Evolutionary conservation across 2,329 filamentous ascomycete genomes (phyloP).

Genomic region (Chalara sp.): DNA sequence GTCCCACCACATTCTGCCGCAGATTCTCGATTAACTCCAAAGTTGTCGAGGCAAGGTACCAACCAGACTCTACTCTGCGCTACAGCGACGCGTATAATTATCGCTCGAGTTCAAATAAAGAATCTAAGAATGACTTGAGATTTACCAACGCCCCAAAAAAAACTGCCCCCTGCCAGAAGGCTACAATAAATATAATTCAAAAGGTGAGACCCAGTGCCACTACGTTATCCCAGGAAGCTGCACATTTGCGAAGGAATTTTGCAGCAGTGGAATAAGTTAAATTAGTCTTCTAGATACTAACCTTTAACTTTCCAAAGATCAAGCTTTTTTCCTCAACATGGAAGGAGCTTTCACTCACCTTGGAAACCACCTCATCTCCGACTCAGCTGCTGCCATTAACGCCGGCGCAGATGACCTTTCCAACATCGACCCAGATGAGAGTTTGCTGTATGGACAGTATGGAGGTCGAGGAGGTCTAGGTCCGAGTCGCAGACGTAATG

Average conservation of each 20-base stretch:
- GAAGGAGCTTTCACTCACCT: conserved; percentile 85
- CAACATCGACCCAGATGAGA: conserved; percentile 70
- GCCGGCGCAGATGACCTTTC: conserved; percentile 69
- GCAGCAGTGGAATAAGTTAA: background rate
- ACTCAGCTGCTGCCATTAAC: conserved; percentile 81
- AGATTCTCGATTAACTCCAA: too few relatives aligned
- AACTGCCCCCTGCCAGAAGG: conserved; percentile 22
- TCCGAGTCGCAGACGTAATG: conserved; percentile 55
- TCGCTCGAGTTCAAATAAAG: too few relatives aligned
- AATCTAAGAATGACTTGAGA: conserved; percentile 26
- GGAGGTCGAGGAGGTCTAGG: conserved; percentile 47
- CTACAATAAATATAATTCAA: conserved; percentile 13
- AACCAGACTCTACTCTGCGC: too few relatives aligned
- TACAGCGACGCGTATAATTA: too few relatives aligned
- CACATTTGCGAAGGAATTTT: background rate
- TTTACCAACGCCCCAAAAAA: conserved; percentile 16
- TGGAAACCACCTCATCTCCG: conserved; percentile 78
- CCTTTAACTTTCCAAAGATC: conserved; percentile 7
- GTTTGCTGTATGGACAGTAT: conserved; percentile 67
- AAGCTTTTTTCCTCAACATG: conserved; percentile 41
- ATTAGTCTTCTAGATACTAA: conserved; percentile 3
- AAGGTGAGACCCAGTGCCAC: conserved; percentile 11
- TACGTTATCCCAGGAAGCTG: conserved; percentile 1
- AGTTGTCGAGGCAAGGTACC: too few relatives aligned
- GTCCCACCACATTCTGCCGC: too few relatives aligned